phyloP scores from a whole-genome alignment of 495 filamentous ascomycete species.

The Chaetomium fimeti region DNA sequence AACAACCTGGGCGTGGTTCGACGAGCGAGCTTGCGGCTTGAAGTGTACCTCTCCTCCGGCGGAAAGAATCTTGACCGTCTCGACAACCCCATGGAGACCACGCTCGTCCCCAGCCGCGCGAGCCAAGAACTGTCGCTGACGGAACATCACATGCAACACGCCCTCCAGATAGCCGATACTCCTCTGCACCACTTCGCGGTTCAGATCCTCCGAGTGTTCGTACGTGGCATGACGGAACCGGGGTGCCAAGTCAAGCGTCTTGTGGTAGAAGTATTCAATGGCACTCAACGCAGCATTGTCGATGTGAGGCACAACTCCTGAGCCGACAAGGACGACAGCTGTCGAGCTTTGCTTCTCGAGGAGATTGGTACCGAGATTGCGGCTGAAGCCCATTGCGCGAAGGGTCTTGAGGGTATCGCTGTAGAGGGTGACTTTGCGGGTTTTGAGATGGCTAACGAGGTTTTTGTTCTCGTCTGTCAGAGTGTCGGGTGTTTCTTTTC shows the following conservation, averaged over 20 bases:
- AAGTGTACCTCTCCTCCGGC: constrained; percentile 23
- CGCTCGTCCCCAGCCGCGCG: constrained; percentile 33
- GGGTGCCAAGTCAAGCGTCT: constrained; percentile 67
- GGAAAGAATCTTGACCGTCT: constrained; percentile 31
- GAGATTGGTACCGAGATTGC: constrained; percentile 66
- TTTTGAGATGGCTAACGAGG: constrained; percentile 79
- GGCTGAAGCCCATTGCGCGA: constrained; percentile 83
- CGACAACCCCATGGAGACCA: constrained; percentile 25
- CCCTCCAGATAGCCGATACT: constrained; percentile 82
- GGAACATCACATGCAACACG: constrained; percentile 63
- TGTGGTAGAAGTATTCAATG: constrained; percentile 74
- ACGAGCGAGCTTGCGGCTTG: constrained; percentile 20
- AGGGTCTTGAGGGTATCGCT: constrained; percentile 79
- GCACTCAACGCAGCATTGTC: constrained; percentile 33
- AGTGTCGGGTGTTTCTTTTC: constrained; percentile 72
- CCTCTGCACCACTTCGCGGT: constrained; percentile 67
- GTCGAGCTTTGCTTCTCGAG: constrained; percentile 70
- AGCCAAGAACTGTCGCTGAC: constrained; percentile 58
- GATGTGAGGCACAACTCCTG: constrained; percentile 29
- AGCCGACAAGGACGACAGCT: constrained; percentile 58
- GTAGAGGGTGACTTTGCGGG: constrained; percentile 85
- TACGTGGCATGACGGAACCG: constrained; percentile 61
- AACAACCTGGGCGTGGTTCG: constrained; percentile 37
- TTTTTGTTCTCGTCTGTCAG: constrained; percentile 81
- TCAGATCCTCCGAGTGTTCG: constrained; percentile 82